Base-by-base conservation (phyloP, 768 basidiomycete genomes). In the Boletus reticuloceps region DNA sequence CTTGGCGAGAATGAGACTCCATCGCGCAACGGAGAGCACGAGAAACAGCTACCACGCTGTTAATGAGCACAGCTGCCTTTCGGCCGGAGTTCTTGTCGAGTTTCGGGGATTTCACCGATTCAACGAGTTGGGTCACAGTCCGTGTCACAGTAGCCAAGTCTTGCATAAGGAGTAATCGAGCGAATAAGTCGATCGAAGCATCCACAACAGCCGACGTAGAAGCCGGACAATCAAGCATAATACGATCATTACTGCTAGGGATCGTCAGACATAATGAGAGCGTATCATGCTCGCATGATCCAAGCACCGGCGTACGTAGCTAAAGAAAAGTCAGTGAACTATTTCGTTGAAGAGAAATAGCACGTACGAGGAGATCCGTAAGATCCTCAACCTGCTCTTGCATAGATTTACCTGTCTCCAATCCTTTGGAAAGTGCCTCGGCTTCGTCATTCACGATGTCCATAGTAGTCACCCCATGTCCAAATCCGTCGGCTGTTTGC, bases 401-500 rank as follows among this genome's bases (percentile, higher is more conserved):
- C 65, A 91, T 89, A 51, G 88, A 70, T 62, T 75, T 77, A 52
- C 85, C 55, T 11, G 40, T 47, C 32, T 61, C 62, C 37, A 48
- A 32, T 43, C 59, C 59, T 25, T 53, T 54, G 31, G 62, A 59
- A 20, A 61, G 37, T 13, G 47, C 62, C 37, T 74, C 73, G 8
- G 65, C 63, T 39, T 77, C 72, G 50, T 81, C 77, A 46, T 83
- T 78, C 13, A 72, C 66, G 20, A 84, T 69, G 45, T 85, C 81
- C 20, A 86, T 73, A 41, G 80, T 88, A 4, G 92, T 91, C 3
- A 97, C 85, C 0, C 96, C 96, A 71, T 92, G 94, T 0, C 86
- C 95, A 72, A 94, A 96, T 6, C 93, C 91, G 69, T 98, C 96
- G 2, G 80, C 77, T 52, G 83, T 82, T 53, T 88, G 83, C 96